Percentiles rank a stretch among this genome's conserved stretches.
phyloP scores from a whole-genome alignment of 306 rosid species.

The Lablab purpureus region DNA sequence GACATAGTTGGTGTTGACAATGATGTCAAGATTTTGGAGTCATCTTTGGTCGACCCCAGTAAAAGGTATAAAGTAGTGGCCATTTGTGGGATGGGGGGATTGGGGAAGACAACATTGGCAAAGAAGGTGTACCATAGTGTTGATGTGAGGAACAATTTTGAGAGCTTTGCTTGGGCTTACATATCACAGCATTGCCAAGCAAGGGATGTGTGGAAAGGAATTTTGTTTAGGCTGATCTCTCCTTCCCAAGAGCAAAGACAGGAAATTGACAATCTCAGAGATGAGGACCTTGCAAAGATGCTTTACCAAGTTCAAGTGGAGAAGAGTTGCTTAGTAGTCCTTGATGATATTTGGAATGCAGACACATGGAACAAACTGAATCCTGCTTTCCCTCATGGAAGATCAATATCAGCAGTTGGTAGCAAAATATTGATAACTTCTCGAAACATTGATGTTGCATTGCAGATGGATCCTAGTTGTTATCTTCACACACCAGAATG shows the following conservation, averaged over 20 bases:
- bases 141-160: conserved; percentile 47
- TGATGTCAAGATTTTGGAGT: conserved; percentile 43
- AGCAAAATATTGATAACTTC: conserved; percentile 63
- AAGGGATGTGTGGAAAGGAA: conserved; percentile 64
- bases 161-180: conserved; percentile 61
- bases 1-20: conserved; percentile 62
- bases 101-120: conserved; percentile 70
- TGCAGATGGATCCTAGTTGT: conserved; percentile 45
- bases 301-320: conserved; percentile 52
- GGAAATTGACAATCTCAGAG: conserved; percentile 43
- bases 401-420: conserved; percentile 43
- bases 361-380: conserved; percentile 54
- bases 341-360: conserved; percentile 67
- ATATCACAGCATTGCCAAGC: conserved; percentile 66
- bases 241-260: conserved; percentile 49
- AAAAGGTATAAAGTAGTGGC: conserved; percentile 48
- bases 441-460: conserved; percentile 51
- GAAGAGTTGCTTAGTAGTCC: conserved; percentile 61
- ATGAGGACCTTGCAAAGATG: conserved; percentile 54
- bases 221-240: conserved; percentile 48
- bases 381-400: conserved; percentile 52
- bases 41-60: conserved; percentile 43
- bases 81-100: conserved; percentile 72
- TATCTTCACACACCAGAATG: conserved; percentile 51
- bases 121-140: conserved; percentile 54